These are phyloP conservation scores for Fusarium domesticum DNA, from an alignment of 2,329 filamentous ascomycete genomes.

Conservation along the genomic window DNA sequence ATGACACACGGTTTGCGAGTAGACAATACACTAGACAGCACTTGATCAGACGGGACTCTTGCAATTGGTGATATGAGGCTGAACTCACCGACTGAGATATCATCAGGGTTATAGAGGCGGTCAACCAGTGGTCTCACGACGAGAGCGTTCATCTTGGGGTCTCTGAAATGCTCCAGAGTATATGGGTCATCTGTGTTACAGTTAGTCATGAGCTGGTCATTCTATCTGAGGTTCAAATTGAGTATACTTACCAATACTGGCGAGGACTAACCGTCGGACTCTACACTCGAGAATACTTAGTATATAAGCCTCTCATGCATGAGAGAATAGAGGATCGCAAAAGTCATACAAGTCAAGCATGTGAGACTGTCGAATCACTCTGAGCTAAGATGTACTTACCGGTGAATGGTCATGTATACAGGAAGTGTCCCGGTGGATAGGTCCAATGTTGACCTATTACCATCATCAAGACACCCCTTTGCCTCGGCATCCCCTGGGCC, in stretches of 20 bases:
- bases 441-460: slow-evolving; percentile 23
- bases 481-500: slow-evolving; percentile 26
- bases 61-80: background rate
- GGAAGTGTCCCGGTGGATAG: slow-evolving; percentile 22
- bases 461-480: slow-evolving; percentile 27
- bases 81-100: slow-evolving; percentile 58
- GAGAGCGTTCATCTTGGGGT: slow-evolving; percentile 64
- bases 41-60: slow-evolving; percentile 2
- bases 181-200: slow-evolving; percentile 39
- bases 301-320: slow-evolving; percentile 7
- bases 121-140: slow-evolving; percentile 68
- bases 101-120: slow-evolving; percentile 60
- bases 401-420: slow-evolving; percentile 31
- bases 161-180: slow-evolving; percentile 60
- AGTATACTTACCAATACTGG: slow-evolving; percentile 29
- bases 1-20: slow-evolving; percentile 67
- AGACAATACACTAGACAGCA: slow-evolving; percentile 61
- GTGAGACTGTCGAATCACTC: background rate
- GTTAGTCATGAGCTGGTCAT: slow-evolving; percentile 8
- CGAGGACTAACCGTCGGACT: slow-evolving; percentile 29
- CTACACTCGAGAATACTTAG: slow-evolving; percentile 28
- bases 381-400: slow-evolving; percentile 22
- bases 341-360: background rate
- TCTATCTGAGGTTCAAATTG: background rate
- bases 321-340: slow-evolving; percentile 1